Conservation (phyloP, 495 filamentous ascomycete species). For the Aspergillus nidulans region DNA sequence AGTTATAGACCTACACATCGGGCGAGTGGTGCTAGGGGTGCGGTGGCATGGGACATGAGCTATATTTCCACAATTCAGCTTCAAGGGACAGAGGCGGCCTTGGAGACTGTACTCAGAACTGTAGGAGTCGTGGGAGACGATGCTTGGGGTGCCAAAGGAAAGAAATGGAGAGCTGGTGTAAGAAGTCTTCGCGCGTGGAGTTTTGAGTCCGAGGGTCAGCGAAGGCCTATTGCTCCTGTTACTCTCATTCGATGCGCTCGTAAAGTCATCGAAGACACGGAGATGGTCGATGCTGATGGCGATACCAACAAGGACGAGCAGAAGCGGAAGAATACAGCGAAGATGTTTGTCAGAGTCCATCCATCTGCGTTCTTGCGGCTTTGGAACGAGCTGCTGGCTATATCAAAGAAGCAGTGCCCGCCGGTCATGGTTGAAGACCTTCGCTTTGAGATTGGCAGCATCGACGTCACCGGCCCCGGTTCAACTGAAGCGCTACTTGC, state of each 20-base stretch:
- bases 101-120: slow-evolving; percentile 59
- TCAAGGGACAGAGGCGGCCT: slow-evolving; percentile 58
- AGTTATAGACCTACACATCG: slow-evolving; percentile 84
- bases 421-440: slow-evolving; percentile 79
- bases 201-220: slow-evolving; percentile 50
- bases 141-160: slow-evolving; percentile 57
- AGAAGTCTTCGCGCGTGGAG: slow-evolving; percentile 66
- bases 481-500: slow-evolving; percentile 77
- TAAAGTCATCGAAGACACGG: slow-evolving; percentile 28
- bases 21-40: slow-evolving; percentile 62
- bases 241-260: slow-evolving; percentile 64
- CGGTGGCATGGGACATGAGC: slow-evolving; percentile 88
- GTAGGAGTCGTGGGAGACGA: slow-evolving; percentile 54
- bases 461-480: slow-evolving; percentile 79
- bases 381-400: slow-evolving; percentile 70
- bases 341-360: slow-evolving; percentile 73
- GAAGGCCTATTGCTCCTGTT: slow-evolving; percentile 67
- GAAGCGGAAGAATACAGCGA: slow-evolving; percentile 46
- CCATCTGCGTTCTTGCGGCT: slow-evolving; percentile 83
- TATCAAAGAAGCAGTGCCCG: slow-evolving; percentile 68
- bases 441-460: slow-evolving; percentile 90
- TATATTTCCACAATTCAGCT: slow-evolving; percentile 86
- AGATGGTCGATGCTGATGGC: slow-evolving; percentile 28
- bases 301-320: slow-evolving; percentile 15
- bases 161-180: slow-evolving; percentile 70